Evolutionary conservation across 371 early-diverging fungal species (phyloP), one percentile per base, ranked within the genome.

Genomic region (Parasitella parasitica): DNA sequence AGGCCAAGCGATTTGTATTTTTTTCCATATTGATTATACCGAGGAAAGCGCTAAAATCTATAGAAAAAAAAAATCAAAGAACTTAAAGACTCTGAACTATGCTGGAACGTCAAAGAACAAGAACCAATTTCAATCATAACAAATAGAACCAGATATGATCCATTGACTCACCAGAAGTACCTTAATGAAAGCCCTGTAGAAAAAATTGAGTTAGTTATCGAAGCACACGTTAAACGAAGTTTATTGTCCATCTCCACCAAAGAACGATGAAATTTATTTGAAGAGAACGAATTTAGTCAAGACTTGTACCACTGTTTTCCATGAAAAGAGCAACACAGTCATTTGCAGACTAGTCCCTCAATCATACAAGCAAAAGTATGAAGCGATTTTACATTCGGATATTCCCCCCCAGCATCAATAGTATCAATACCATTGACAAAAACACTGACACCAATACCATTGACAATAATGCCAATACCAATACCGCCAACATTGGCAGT

Each of bases 261-360:
- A 39, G 20, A 59, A 59, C 51, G 18, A 0, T 38, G 27, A 52
- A 34, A 2, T 52, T 12, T 59, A 59, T 39, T 24, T 37, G 7
- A 59, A 50, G 18, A 37, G 39, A 41, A 12, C 4, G 24, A 50
- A 43, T 30, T 15, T 51, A 30, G 59, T 59, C 16, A 50, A 38
- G 18, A 49, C 13, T 8, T 50, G 39, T 59, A 59, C 52, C 39
- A 16, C 41, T 41, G 53, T 46, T 52, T 61, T 61, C 35, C 41
- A 18, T 28, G 39, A 53, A 16, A 54, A 43, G 22, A 52, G n/a
- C 46, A 32, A 4, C 53, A 4, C 34, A 54, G 36, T 36, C 54
- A 54, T 61, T 61, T 34, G 34, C 62, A 54, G 27, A 34, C 46
- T 54, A 55, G 62, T 54, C 55, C 54, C 54, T 43, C 35, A 50